These are phyloP conservation scores for Chenopodium formosanum DNA, from an alignment of 148 eudicot genomes.

Conservation along the genomic window DNA sequence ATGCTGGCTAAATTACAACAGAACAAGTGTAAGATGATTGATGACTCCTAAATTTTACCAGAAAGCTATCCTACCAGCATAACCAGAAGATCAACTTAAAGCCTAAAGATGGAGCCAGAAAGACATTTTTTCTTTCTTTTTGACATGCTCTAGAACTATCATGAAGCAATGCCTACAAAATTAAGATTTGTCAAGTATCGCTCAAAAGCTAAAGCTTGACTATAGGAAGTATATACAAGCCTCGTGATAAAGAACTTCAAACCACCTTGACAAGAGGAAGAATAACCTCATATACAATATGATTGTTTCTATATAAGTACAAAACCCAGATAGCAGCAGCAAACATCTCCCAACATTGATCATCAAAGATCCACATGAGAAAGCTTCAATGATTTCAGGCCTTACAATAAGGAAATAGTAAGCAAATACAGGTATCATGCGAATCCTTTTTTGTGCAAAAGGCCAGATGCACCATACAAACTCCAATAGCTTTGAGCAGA, in stretches of 20 bases:
- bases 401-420: neutral
- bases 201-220: neutral
- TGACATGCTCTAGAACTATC: neutral
- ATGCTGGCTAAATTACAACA: neutral
- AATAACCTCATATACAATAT: neutral
- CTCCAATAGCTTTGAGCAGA: neutral
- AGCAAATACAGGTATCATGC: neutral
- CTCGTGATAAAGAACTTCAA: neutral
- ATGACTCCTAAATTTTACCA: neutral
- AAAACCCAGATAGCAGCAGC: neutral
- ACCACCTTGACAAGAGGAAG: neutral
- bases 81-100: neutral
- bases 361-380: neutral
- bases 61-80: neutral
- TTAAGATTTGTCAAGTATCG: neutral
- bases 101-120: neutral
- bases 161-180: neutral
- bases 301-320: neutral
- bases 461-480: neutral
- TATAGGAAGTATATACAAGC: neutral
- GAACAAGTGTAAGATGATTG: neutral
- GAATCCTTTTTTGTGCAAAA: neutral
- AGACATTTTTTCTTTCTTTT: too few relatives aligned
- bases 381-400: neutral
- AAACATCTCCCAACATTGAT: neutral